Conservation (phyloP, 2,329 filamentous ascomycete species). For the Monilinia polystroma region DNA sequence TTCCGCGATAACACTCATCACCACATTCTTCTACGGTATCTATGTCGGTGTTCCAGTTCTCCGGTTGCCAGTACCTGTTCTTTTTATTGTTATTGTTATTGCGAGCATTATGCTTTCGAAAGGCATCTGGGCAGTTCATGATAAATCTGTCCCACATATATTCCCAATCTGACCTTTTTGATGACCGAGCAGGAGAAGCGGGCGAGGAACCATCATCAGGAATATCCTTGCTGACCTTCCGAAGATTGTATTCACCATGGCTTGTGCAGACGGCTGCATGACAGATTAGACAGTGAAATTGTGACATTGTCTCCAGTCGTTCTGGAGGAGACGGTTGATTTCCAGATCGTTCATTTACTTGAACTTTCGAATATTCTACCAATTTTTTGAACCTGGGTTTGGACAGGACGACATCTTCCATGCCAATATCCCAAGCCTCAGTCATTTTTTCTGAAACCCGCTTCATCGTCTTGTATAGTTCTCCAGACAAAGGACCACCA, state of each 20-base stretch:
- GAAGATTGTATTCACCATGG: conserved; percentile 35
- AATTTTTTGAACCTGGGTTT: conserved; percentile 32
- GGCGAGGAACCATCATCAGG: conserved; percentile 24
- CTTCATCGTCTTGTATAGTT: conserved; percentile 10
- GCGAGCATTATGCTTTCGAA: conserved; percentile 29
- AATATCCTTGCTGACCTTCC: conserved; percentile 20
- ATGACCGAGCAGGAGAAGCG: background rate
- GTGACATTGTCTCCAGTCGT: conserved; percentile 32
- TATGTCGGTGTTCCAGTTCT: conserved; percentile 13
- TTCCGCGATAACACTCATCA: background rate
- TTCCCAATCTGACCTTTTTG: conserved; percentile 25
- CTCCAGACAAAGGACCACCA: conserved; percentile 19
- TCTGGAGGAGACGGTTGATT: conserved; percentile 12
- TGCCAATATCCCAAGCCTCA: conserved; percentile 26
- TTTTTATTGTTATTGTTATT: conserved; percentile 5
- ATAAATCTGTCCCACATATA: conserved; percentile 26
- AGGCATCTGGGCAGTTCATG: conserved; percentile 29
- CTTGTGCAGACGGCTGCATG: conserved; percentile 37
- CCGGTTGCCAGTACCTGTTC: conserved; percentile 3
- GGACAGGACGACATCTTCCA: conserved; percentile 32
- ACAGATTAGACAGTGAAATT: conserved; percentile 37
- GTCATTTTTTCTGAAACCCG: conserved; percentile 28
- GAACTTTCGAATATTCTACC: conserved; percentile 24
- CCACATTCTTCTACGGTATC: background rate
- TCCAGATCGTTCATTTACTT: background rate